Base-by-base conservation (phyloP, 106 monocot genomes). In the Ottelia alismoides region DNA sequence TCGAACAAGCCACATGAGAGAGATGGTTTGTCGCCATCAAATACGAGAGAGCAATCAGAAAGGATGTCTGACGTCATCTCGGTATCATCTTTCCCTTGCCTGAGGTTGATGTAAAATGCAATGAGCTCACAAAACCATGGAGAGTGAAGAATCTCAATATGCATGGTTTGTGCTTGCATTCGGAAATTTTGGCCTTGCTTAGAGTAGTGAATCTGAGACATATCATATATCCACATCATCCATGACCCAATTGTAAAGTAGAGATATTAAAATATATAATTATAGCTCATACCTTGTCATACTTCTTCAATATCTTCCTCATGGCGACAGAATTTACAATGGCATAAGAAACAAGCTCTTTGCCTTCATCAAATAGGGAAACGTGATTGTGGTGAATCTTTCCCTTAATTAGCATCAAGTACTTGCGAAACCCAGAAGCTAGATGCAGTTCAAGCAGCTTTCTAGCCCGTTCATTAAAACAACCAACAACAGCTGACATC, bases 271-370 rank as follows among this genome's bases (percentile, higher is more conserved):
- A 25, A 51, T 51, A 23, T 20, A 19, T 7, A 24, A 11, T 14
- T 25, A 28, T 10, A 7, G 20, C 7, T 17, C 56, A 1, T 62
- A 74, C 90, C 77, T 90, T 90, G 64, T 90, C 90, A 58, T 90
- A 90, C 45, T 90, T 90, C 74, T 90, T 90, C 4, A 90, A 35
- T 28, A 90, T 84, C 47, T 90, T 90, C 52, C 80, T 74, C 84
- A 90, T 78, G 65, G 90, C 84, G 32, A 78, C 60, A 26, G 84
- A 67, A 61, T 84, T 84, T 25, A 90, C 79, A 58, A 84, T 78
- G 16, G 90, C 90, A 53, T 90, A 90, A 1, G 77, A 67, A 30
- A 90, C 83, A 22, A 90, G 68, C 25, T 84, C 80, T 67, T 75
- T 71, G 31, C 84, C 84, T 77, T 90, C 71, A 25, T 81, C 71